These are phyloP conservation scores for Verbascum thapsus DNA, from an alignment of 257 asterid genomes.

Conservation along the genomic window DNA sequence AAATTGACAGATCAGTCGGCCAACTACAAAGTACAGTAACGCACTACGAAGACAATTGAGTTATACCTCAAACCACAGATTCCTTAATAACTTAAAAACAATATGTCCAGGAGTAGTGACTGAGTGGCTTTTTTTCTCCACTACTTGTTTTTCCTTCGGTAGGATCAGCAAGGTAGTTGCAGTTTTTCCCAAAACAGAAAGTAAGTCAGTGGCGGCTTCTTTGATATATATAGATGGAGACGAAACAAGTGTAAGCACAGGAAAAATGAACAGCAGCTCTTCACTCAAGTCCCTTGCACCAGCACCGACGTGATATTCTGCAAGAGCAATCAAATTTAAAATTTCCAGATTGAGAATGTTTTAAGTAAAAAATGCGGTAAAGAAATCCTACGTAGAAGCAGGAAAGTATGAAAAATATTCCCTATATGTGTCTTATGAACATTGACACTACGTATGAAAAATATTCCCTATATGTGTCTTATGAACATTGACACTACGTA, in stretches of 20 bases:
- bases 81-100: constrained; percentile 59
- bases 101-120: constrained; percentile 60
- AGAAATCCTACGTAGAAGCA: constrained; percentile 26
- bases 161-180: constrained; percentile 47
- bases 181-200: constrained; percentile 62
- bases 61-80: constrained; percentile 80
- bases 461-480: constrained; percentile 10
- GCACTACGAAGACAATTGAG: constrained; percentile 25
- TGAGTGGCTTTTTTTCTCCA: constrained; percentile 37
- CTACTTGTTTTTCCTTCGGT: constrained; percentile 38
- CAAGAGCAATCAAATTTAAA: constrained; percentile 36
- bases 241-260: constrained; percentile 79
- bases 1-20: constrained; percentile 27
- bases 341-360: background rate
- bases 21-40: constrained; percentile 19
- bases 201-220: constrained; percentile 62
- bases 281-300: constrained; percentile 54
- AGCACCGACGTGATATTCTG: constrained; percentile 50
- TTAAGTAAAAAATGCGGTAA: constrained; percentile 8
- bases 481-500: background rate
- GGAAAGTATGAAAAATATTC: constrained; percentile 13
- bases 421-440: constrained; percentile 5
- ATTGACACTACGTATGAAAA: constrained; percentile 12
- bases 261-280: constrained; percentile 85
- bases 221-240: constrained; percentile 78